Evolutionary conservation across 495 filamentous ascomycete species (phyloP).

Genomic region (Hypoxylon perforatum): DNA sequence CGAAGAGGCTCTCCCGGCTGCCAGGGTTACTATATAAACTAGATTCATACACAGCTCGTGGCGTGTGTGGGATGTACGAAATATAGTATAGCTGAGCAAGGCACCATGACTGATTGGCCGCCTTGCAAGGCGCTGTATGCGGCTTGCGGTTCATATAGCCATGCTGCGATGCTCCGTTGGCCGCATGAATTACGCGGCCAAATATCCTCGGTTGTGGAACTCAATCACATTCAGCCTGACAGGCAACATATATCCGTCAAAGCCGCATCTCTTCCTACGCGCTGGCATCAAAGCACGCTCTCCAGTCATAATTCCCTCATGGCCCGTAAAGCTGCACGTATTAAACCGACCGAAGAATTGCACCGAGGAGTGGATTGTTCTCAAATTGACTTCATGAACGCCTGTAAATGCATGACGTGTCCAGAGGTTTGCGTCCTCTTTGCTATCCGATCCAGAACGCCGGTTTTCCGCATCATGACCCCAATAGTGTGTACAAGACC

Average conservation of each 20-base stretch:
- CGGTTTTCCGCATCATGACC: slow-evolving; percentile 24
- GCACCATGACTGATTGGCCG: slow-evolving; percentile 28
- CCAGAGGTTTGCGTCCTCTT: slow-evolving; percentile 21
- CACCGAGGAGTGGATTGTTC: slow-evolving; percentile 39
- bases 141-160: neutral
- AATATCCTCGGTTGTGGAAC: slow-evolving; percentile 25
- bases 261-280: slow-evolving; percentile 12
- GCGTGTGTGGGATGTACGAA: slow-evolving; percentile 1
- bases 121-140: slow-evolving; percentile 17
- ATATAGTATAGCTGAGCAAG: slow-evolving; percentile 23
- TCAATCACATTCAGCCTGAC: slow-evolving; percentile 36
- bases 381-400: slow-evolving; percentile 29
- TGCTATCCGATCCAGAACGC: slow-evolving; percentile 41
- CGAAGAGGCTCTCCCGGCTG: slow-evolving; percentile 11
- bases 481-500: neutral
- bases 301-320: slow-evolving; percentile 26
- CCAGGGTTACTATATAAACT: neutral
- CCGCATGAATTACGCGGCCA: slow-evolving; percentile 29
- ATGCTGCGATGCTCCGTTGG: slow-evolving; percentile 20
- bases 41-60: slow-evolving; percentile 1
- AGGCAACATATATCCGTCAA: slow-evolving; percentile 32
- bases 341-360: slow-evolving; percentile 37
- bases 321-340: slow-evolving; percentile 6
- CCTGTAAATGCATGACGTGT: slow-evolving; percentile 31
- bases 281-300: neutral